A percentile compares a stretch with the other conserved stretches of the same genome.
phyloP scores from a whole-genome alignment of 192 early-diverging fungal genomes.

The Globomyces pollinis-pini region DNA sequence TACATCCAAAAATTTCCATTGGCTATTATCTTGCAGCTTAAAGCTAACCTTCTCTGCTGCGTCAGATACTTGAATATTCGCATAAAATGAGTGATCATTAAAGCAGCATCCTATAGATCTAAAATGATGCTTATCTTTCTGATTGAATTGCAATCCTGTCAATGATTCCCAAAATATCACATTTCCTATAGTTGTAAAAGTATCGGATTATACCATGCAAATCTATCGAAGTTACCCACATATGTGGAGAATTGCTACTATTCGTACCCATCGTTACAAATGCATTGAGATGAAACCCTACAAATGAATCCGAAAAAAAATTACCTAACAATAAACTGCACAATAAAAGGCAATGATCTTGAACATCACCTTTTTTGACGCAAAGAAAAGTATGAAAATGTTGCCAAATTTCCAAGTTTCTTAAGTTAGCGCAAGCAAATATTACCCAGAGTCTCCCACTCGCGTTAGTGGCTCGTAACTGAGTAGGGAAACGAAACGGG shows the following conservation, averaged over 20 bases:
- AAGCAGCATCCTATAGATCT: slow-evolving; percentile 7
- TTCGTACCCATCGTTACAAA: slow-evolving; percentile 4
- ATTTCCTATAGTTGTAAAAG: background rate
- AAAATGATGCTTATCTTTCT: slow-evolving; percentile 5
- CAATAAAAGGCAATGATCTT: slow-evolving; percentile 6
- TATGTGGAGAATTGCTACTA: background rate
- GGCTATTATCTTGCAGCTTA: background rate
- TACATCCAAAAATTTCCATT: background rate
- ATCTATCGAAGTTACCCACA: slow-evolving; percentile 10
- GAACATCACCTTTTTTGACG: slow-evolving; percentile 5
- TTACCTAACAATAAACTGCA: slow-evolving; percentile 9
- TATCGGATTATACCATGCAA: background rate
- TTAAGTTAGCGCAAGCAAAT: too few species aligned
- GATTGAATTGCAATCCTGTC: slow-evolving; percentile 1
- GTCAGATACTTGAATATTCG: slow-evolving; percentile 6
- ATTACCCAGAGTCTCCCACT: too few species aligned
- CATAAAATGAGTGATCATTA: background rate
- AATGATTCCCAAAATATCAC: slow-evolving; percentile 9
- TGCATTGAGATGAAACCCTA: slow-evolving; percentile 7
- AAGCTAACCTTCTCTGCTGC: background rate
- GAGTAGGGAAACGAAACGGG: too few species aligned
- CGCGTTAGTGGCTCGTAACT: too few species aligned
- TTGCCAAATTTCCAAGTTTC: slow-evolving; percentile 4
- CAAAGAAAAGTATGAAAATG: background rate
- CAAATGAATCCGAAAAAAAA: too few species aligned